These are phyloP conservation scores for Nidula niveotomentosa DNA, from an alignment of 1,284 basidiomycete species.

Conservation along the genomic window DNA sequence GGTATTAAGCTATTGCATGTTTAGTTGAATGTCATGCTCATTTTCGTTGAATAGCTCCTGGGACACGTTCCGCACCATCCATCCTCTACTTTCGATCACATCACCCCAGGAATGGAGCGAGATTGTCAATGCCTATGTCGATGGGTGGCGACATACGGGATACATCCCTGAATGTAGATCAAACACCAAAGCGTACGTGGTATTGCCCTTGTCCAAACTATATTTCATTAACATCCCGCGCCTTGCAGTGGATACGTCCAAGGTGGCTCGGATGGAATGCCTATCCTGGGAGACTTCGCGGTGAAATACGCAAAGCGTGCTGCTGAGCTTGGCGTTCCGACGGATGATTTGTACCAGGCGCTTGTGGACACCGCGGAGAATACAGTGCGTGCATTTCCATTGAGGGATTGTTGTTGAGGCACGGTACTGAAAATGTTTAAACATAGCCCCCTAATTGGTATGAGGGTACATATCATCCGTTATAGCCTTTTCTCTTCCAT, in stretches of 20 bases:
- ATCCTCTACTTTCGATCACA: slow-evolving; percentile 41
- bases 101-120: slow-evolving; percentile 43
- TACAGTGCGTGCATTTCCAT: slow-evolving; percentile 29
- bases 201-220: not conserved
- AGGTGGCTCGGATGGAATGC: slow-evolving; percentile 49
- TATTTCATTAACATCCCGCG: not conserved
- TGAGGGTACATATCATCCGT: slow-evolving; percentile 24
- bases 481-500: too few relatives aligned
- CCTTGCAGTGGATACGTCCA: slow-evolving; percentile 43
- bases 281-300: slow-evolving; percentile 49
- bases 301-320: slow-evolving; percentile 41
- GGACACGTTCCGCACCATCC: slow-evolving; percentile 51
- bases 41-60: slow-evolving; percentile 34
- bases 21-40: not conserved
- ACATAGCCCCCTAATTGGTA: slow-evolving; percentile 48
- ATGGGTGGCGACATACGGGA: slow-evolving; percentile 48
- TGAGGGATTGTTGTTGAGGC: slow-evolving; percentile 1
- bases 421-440: not conserved
- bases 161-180: slow-evolving; percentile 47
- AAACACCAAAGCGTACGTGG: slow-evolving; percentile 45
- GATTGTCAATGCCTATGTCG: slow-evolving; percentile 46
- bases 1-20: slow-evolving; percentile 22
- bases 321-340: slow-evolving; percentile 36
- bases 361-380: slow-evolving; percentile 50
- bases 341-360: slow-evolving; percentile 46